These are phyloP conservation scores for Tremella fuciformis DNA, from an alignment of 768 basidiomycete genomes.

Conservation along the genomic window DNA sequence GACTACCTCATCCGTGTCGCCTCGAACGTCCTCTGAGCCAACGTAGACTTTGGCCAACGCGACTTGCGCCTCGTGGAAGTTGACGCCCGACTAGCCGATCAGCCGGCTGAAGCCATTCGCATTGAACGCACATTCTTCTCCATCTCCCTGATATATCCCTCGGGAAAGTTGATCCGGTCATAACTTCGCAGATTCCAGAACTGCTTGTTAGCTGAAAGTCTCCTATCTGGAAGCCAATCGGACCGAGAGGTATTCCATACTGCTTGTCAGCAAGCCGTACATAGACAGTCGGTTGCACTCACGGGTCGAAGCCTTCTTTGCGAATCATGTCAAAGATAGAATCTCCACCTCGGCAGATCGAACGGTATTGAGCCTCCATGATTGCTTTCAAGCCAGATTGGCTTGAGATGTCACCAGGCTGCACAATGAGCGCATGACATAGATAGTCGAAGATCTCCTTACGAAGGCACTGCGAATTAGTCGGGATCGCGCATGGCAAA, in stretches of 20 bases:
- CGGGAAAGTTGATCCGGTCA: slow-evolving; percentile 72
- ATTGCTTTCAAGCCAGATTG: slow-evolving; percentile 61
- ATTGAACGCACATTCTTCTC: slow-evolving; percentile 56
- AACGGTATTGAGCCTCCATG: slow-evolving; percentile 69
- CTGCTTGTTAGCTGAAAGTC: slow-evolving; percentile 16
- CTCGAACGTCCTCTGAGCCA: slow-evolving; percentile 41
- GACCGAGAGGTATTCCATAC: slow-evolving; percentile 37
- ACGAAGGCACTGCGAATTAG: slow-evolving; percentile 60
- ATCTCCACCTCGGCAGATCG: slow-evolving; percentile 82
- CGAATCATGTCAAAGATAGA: slow-evolving; percentile 82
- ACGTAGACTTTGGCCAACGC: slow-evolving; percentile 59
- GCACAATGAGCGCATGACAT: background rate
- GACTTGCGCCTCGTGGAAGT: slow-evolving; percentile 80
- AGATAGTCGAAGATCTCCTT: background rate
- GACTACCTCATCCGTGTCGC: slow-evolving; percentile 61
- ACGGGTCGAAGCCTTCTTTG: slow-evolving; percentile 65
- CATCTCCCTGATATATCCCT: slow-evolving; percentile 63
- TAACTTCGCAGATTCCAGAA: slow-evolving; percentile 92
- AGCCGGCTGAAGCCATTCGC: background rate
- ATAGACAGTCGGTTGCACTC: slow-evolving; percentile 17
- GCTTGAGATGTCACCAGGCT: slow-evolving; percentile 69
- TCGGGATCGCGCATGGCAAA: background rate
- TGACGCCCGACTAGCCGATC: slow-evolving; percentile 61
- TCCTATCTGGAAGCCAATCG: slow-evolving; percentile 47
- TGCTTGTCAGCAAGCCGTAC: slow-evolving; percentile 12